Evolutionary conservation across 306 rosid species (phyloP), one percentile per base, ranked within the genome.

Genomic region (Cucurbita pepo): DNA sequence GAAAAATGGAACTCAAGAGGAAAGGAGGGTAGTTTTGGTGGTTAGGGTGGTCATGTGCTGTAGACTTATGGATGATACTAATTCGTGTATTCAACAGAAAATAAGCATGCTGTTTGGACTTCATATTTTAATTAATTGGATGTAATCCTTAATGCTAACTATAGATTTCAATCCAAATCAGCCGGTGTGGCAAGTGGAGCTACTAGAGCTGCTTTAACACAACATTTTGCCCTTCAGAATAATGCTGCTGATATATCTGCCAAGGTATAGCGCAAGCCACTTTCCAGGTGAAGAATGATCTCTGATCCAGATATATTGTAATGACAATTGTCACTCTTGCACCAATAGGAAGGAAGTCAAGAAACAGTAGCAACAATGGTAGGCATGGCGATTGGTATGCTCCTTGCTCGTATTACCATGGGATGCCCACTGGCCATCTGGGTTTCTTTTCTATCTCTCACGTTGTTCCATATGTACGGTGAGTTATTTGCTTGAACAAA

Each of bases 141-240:
- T 34, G 62, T 75, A 69, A 44, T 69, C 8, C 44, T 47, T 13
- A 18, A 69, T 69, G 11, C 73, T 69, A 48, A 69, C 73, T 75
- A 16, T 30, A 50, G 76, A 69, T 73, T 81, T 50, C 76, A 64
- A 79, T 71, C 73, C 72, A 74, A 75, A 78, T 75, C 74, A 90
- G 97, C 98, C 57, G 98, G 97, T 72, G 98, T 94, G 82, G 97
- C 97, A 8, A 90, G 98, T 89, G 98, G 98, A 71, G 98, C 98
- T 37, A 94, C 98, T 50, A 87, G 98, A 82, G 98, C 98, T 79
- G 97, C 98, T 77, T 83, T 94, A 86, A 94, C 98, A 37, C 98
- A 94, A 70, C 98, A 94, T 90, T 94, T 94, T 82, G 96, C 98
- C 69, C 86, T 81, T 78, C 86, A 83, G 86, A 80, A 71, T 74